A percentile compares a stretch with the other conserved stretches of the same genome.
Evolutionary conservation across 371 early-diverging fungal species (phyloP).

Genomic region (Rhizomucor pusillus): DNA sequence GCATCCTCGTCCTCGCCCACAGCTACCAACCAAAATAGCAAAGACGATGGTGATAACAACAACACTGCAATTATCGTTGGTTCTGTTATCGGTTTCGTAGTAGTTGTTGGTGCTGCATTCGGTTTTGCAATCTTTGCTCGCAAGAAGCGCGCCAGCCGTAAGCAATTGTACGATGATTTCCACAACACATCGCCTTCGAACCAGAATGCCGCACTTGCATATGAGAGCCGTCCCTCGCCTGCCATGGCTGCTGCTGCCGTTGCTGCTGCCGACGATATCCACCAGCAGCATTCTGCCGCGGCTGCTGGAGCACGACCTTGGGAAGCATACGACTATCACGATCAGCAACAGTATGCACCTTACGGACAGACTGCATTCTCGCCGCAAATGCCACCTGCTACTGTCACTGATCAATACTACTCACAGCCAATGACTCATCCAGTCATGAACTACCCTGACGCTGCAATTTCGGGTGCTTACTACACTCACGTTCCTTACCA

Average conservation of each 20-base stretch:
- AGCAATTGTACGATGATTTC: constrained; percentile 20
- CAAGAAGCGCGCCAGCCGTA: constrained; percentile 18
- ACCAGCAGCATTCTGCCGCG: constrained; percentile 2
- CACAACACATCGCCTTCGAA: constrained; percentile 4
- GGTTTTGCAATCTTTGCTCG: constrained; percentile 38
- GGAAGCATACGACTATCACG: constrained; percentile 5
- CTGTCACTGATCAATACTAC: constrained; percentile 14
- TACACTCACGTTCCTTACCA: constrained; percentile 12
- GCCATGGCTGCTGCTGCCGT: constrained; percentile 30
- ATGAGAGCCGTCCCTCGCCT: constrained; percentile 29
- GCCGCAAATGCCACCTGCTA: constrained; percentile 17
- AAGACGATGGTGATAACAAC: constrained; percentile 8
- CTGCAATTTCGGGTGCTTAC: constrained; percentile 25
- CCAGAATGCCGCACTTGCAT: constrained; percentile 4
- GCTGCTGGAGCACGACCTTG: neutral
- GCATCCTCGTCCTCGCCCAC: constrained; percentile 7
- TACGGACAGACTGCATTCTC: constrained; percentile 8
- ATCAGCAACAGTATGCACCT: constrained; percentile 1
- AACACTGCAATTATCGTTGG: constrained; percentile 41
- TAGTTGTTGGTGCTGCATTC: constrained; percentile 37
- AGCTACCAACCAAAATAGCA: neutral
- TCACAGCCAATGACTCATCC: constrained; percentile 16
- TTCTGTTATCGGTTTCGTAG: constrained; percentile 37
- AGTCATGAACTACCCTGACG: constrained; percentile 23
- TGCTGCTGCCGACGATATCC: constrained; percentile 18